A percentile compares a stretch with the other conserved stretches of the same genome.
These are phyloP conservation scores for Vitis labrusca DNA, from an alignment of 164 flowering plant species.

Conservation along the genomic window DNA sequence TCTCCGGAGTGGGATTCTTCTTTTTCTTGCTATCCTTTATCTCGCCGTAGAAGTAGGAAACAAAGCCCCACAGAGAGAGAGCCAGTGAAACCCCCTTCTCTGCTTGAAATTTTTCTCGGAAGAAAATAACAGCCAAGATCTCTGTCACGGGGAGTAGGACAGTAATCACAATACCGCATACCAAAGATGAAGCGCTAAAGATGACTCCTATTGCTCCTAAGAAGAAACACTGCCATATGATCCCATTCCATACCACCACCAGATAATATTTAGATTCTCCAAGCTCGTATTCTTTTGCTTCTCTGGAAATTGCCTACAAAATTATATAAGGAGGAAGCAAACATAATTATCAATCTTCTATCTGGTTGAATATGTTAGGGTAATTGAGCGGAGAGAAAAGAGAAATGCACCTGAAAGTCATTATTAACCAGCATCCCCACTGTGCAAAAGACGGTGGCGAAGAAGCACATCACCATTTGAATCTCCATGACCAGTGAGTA, in stretches of 20 bases:
- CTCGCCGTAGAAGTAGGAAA: slow-evolving; percentile 31
- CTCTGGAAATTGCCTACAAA: slow-evolving; percentile 27
- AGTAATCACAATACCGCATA: slow-evolving; percentile 26
- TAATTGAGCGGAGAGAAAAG: background rate
- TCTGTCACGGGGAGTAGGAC: slow-evolving; percentile 30
- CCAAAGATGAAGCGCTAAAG: slow-evolving; percentile 26
- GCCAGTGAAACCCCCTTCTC: slow-evolving; percentile 32
- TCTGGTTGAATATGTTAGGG: no score
- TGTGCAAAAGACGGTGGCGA: slow-evolving; percentile 25
- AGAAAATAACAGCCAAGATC: slow-evolving; percentile 28
- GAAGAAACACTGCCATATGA: slow-evolving; percentile 30
- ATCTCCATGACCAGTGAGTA: slow-evolving; percentile 37
- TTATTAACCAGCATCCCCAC: slow-evolving; percentile 50
- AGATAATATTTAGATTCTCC: slow-evolving; percentile 28
- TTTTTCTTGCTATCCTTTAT: slow-evolving; percentile 8
- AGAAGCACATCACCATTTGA: slow-evolving; percentile 29
- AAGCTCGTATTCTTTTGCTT: slow-evolving; percentile 26
- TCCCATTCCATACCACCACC: slow-evolving; percentile 18
- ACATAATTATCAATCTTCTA: no score
- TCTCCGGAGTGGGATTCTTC: background rate
- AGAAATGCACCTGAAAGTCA: slow-evolving; percentile 45
- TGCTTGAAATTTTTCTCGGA: slow-evolving; percentile 26
- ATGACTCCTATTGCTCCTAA: slow-evolving; percentile 35
- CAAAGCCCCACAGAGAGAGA: slow-evolving; percentile 35
- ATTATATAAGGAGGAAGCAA: background rate